Evolutionary conservation across 1,284 basidiomycete genomes (phyloP).

Genomic region (Leccinum brunneo-olivaceum): DNA sequence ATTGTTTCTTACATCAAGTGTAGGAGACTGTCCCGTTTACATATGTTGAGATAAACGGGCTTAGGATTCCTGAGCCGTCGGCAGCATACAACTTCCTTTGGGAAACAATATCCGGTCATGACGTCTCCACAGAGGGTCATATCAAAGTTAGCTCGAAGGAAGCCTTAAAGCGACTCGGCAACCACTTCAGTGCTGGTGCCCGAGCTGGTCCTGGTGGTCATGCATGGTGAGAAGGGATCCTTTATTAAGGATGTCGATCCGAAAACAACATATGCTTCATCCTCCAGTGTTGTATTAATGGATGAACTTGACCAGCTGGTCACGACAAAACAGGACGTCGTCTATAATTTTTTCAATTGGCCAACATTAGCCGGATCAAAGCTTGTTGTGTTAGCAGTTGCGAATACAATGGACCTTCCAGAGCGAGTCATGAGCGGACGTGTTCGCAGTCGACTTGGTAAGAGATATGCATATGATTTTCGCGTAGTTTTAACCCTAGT

Average conservation of each 20-base stretch:
- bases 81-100: constrained; percentile 86
- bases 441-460: constrained; percentile 87
- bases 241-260: not conserved
- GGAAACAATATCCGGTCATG: constrained; percentile 80
- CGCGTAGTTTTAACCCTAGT: constrained; percentile 1
- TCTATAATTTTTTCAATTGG: constrained; percentile 99
- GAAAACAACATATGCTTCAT: not conserved
- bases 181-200: constrained; percentile 52
- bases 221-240: constrained; percentile 48
- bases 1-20: not conserved
- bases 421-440: constrained; percentile 90
- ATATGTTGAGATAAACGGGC: constrained; percentile 97
- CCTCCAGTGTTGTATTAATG: constrained; percentile 85
- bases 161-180: constrained; percentile 58
- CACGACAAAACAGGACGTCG: constrained; percentile 93
- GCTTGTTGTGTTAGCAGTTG: constrained; percentile 93
- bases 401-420: constrained; percentile 97
- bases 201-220: constrained; percentile 60
- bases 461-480: constrained; percentile 16
- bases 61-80: constrained; percentile 84
- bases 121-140: constrained; percentile 54
- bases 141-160: constrained; percentile 65
- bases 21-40: constrained; percentile 91
- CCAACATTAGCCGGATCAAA: constrained; percentile 83
- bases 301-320: constrained; percentile 97